phyloP scores from a whole-genome alignment of 352 stramenopile species.

The Plasmopara halstedii region DNA sequence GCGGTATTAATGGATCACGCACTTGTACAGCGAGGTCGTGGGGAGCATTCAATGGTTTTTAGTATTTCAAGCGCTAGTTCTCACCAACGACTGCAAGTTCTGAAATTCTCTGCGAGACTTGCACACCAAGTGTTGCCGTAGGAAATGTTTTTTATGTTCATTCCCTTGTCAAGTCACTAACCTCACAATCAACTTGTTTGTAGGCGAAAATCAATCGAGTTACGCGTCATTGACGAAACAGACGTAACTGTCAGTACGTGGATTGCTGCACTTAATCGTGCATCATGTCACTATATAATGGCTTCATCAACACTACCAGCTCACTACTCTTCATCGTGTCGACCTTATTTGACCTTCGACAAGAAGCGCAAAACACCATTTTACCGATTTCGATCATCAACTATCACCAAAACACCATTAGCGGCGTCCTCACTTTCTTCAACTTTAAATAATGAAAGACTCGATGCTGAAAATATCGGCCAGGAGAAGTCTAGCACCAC shows the following conservation, averaged over 20 bases:
- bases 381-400: slow-evolving; percentile 51
- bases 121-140: slow-evolving; percentile 61
- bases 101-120: slow-evolving; percentile 67
- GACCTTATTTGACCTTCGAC: slow-evolving; percentile 22
- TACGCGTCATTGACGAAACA: slow-evolving; percentile 53
- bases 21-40: slow-evolving; percentile 51
- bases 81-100: slow-evolving; percentile 45
- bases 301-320: slow-evolving; percentile 23
- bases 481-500: slow-evolving; percentile 22
- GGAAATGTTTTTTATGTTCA: slow-evolving; percentile 3
- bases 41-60: slow-evolving; percentile 55
- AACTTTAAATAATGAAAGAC: slow-evolving; percentile 14
- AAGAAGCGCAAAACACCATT: slow-evolving; percentile 37
- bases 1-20: slow-evolving; percentile 68
- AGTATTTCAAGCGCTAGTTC: slow-evolving; percentile 62
- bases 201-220: slow-evolving; percentile 52
- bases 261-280: slow-evolving; percentile 60
- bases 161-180: neutral
- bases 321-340: slow-evolving; percentile 28
- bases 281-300: slow-evolving; percentile 66
- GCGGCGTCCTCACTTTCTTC: slow-evolving; percentile 21
- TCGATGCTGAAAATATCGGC: slow-evolving; percentile 21
- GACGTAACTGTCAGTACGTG: slow-evolving; percentile 40
- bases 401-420: slow-evolving; percentile 24
- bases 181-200: neutral